Percentiles rank a stretch among this genome's conserved stretches.
Conservation (phyloP, 2,329 filamentous ascomycete species). For the Bertia moriformis region DNA sequence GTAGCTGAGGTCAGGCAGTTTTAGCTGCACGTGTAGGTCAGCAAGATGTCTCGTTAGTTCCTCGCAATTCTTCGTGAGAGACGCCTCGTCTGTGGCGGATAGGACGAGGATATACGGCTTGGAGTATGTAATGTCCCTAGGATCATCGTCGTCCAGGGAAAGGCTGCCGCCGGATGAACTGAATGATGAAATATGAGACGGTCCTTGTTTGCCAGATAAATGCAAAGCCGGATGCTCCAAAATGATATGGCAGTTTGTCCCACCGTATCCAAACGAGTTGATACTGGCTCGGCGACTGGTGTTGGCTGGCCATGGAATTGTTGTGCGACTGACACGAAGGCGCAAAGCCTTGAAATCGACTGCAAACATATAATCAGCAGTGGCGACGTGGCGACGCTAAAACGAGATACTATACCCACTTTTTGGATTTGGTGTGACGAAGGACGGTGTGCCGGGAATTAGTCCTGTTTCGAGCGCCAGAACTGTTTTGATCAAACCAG, state of each 20-base stretch:
- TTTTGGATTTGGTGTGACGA: constrained; percentile 10
- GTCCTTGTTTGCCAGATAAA: background rate
- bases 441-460: constrained; percentile 11
- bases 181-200: background rate
- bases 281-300: background rate
- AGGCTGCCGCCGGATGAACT: too few species aligned
- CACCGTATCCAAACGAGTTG: background rate
- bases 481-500: constrained; percentile 11
- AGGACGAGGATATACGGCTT: background rate
- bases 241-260: background rate
- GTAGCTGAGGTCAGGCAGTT: too few species aligned
- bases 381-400: too few species aligned
- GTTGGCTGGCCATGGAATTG: background rate
- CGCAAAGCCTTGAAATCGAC: too few species aligned
- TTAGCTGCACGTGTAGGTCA: background rate
- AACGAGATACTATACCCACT: constrained; percentile 13
- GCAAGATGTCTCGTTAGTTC: background rate
- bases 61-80: background rate
- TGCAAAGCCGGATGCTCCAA: background rate
- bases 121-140: background rate
- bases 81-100: background rate
- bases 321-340: too few species aligned
- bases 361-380: too few species aligned
- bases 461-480: constrained; percentile 9
- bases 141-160: background rate